phyloP scores from a whole-genome alignment of 371 early-diverging fungal genomes.

The Umbelopsis sp. region DNA sequence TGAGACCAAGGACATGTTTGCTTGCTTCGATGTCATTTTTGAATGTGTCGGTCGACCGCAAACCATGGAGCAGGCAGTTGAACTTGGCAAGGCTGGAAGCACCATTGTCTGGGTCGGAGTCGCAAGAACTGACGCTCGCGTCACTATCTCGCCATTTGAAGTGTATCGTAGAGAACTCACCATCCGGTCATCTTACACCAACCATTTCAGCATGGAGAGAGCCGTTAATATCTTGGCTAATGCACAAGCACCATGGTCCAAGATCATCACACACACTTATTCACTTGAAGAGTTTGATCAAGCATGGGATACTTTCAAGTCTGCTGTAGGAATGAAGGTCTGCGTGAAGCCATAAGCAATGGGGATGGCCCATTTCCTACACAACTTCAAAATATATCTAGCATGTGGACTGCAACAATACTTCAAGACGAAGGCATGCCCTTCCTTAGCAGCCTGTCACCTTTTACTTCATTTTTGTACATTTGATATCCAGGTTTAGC shows the following conservation, averaged over 20 bases:
- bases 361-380: not conserved
- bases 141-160: slow-evolving; percentile 54
- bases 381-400: not conserved
- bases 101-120: slow-evolving; percentile 64
- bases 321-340: slow-evolving; percentile 55
- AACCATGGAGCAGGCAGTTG: slow-evolving; percentile 49
- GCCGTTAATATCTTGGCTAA: slow-evolving; percentile 56
- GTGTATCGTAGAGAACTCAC: slow-evolving; percentile 60
- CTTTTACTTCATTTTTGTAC: too few relatives aligned
- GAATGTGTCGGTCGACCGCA: slow-evolving; percentile 60
- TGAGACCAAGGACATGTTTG: slow-evolving; percentile 32
- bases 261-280: slow-evolving; percentile 53
- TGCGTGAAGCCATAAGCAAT: slow-evolving; percentile 41
- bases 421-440: not conserved
- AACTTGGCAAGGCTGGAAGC: slow-evolving; percentile 53
- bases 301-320: slow-evolving; percentile 56
- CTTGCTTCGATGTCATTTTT: slow-evolving; percentile 55
- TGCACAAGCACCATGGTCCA: slow-evolving; percentile 46
- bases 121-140: slow-evolving; percentile 49
- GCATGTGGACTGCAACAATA: not conserved
- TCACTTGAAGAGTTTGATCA: slow-evolving; percentile 50
- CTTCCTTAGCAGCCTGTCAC: not conserved
- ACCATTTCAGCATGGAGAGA: slow-evolving; percentile 59
- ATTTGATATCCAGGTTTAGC: too few relatives aligned
- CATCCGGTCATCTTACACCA: slow-evolving; percentile 62